A percentile compares a stretch with the other conserved stretches of the same genome.
Evolutionary conservation across 306 rosid genomes (phyloP).

Genomic region (Macrotyloma uniflorum): DNA sequence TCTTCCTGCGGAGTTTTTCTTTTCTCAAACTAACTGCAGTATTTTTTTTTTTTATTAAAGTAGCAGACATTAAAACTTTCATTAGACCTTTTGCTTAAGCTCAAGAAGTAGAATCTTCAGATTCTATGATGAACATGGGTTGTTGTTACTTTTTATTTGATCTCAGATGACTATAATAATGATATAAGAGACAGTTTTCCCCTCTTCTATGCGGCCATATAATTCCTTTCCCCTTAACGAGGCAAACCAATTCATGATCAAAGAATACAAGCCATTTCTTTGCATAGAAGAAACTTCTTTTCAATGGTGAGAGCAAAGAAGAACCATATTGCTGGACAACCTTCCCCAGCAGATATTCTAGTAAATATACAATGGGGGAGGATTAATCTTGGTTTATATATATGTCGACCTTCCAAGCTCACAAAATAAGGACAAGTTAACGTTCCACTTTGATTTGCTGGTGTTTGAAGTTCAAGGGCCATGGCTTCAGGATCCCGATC

Average conservation of each 20-base stretch:
- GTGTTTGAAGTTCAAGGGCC: slow-evolving; percentile 31
- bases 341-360: slow-evolving; percentile 23
- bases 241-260: slow-evolving; percentile 47
- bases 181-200: not conserved
- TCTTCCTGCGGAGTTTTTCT: not conserved
- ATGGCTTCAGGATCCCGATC: slow-evolving; percentile 79
- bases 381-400: slow-evolving; percentile 24
- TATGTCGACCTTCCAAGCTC: slow-evolving; percentile 9
- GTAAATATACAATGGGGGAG: not conserved
- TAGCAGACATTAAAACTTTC: not conserved
- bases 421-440: slow-evolving; percentile 22
- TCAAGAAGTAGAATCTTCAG: not conserved
- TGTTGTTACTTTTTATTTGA: slow-evolving; percentile 6
- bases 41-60: not conserved
- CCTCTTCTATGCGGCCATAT: not conserved
- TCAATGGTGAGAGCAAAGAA: slow-evolving; percentile 43
- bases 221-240: slow-evolving; percentile 51
- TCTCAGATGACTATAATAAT: slow-evolving; percentile 1
- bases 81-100: not conserved
- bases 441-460: not conserved
- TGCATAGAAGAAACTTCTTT: slow-evolving; percentile 47
- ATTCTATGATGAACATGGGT: not conserved
- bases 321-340: slow-evolving; percentile 26
- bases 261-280: slow-evolving; percentile 67
- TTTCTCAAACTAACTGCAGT: not conserved